Conservation (phyloP, 805 yeast genomes). For the Lachancea fermentati region DNA sequence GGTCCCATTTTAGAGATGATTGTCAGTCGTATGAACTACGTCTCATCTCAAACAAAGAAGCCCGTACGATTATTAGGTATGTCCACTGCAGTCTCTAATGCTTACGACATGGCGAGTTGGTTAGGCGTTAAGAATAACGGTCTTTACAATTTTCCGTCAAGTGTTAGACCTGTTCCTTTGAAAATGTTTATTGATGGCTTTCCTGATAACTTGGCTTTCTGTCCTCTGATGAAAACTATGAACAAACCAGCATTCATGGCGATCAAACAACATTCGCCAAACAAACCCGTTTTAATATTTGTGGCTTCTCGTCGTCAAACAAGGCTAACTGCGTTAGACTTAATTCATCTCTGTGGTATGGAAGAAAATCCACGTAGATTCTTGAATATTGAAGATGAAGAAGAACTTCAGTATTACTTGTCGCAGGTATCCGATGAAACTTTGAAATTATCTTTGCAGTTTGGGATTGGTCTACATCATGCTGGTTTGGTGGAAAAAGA, state of each 20-base stretch:
- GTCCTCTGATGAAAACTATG: conserved; percentile 66
- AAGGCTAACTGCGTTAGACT: conserved; percentile 69
- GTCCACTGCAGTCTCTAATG: conserved; percentile 92
- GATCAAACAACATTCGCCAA: conserved; percentile 87
- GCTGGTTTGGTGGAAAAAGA: conserved; percentile 94
- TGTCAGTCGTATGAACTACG: conserved; percentile 74
- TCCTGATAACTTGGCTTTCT: conserved; percentile 70
- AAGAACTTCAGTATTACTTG: conserved; percentile 70
- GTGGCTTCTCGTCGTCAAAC: conserved; percentile 96
- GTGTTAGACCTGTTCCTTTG: conserved; percentile 91
- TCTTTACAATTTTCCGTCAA: conserved; percentile 88
- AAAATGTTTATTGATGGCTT: conserved; percentile 87
- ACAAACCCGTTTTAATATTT: conserved; percentile 89
- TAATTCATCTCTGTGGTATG: conserved; percentile 64
- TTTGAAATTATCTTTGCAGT: conserved; percentile 58
- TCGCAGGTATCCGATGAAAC: conserved; percentile 90
- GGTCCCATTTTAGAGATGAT: conserved; percentile 95
- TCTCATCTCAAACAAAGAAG: conserved; percentile 66
- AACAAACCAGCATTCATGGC: conserved; percentile 83
- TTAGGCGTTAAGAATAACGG: conserved; percentile 84
- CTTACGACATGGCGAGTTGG: conserved; percentile 89
- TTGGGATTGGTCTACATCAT: conserved; percentile 92
- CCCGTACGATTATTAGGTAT: conserved; percentile 85
- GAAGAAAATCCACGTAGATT: conserved; percentile 58
- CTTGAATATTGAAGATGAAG: conserved; percentile 62